These are phyloP conservation scores for Populus tremula DNA, from an alignment of 345 rosid species.

Conservation along the genomic window DNA sequence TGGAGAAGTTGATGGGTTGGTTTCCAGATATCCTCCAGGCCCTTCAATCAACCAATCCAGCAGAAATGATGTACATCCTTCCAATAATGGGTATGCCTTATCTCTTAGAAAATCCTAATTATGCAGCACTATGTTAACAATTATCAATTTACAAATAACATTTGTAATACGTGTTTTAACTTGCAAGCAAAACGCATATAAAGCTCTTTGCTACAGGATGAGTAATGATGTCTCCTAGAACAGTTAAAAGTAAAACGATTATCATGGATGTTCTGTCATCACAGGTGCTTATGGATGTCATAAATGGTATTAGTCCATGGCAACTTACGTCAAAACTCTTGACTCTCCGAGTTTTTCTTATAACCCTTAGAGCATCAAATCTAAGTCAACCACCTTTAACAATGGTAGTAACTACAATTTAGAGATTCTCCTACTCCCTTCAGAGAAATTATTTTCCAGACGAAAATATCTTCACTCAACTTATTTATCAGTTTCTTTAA, in stretches of 20 bases:
- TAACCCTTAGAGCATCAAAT: neutral
- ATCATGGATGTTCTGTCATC: neutral
- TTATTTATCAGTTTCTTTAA: neutral
- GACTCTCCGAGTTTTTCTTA: too few species aligned
- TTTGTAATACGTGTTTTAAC: neutral
- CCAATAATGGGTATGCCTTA: slow-evolving; percentile 78
- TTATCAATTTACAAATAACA: neutral
- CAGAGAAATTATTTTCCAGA: neutral
- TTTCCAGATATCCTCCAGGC: slow-evolving; percentile 64
- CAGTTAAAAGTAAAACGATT: neutral
- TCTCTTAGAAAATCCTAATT: slow-evolving; percentile 69
- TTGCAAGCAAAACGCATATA: neutral
- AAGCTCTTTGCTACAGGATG: neutral
- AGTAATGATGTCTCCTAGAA: neutral
- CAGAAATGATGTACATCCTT: slow-evolving; percentile 74
- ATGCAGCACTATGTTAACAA: slow-evolving; percentile 1
- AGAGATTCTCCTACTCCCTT: neutral
- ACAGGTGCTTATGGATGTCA: neutral
- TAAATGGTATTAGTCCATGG: neutral
- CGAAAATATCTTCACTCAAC: neutral
- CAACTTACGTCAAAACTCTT: too few species aligned
- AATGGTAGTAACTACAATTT: neutral
- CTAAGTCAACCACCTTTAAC: neutral
- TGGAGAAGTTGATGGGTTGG: slow-evolving; percentile 97
- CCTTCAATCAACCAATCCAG: slow-evolving; percentile 93